Conservation (phyloP, 2,329 filamentous ascomycete genomes). For the Aspergillus unguis region DNA sequence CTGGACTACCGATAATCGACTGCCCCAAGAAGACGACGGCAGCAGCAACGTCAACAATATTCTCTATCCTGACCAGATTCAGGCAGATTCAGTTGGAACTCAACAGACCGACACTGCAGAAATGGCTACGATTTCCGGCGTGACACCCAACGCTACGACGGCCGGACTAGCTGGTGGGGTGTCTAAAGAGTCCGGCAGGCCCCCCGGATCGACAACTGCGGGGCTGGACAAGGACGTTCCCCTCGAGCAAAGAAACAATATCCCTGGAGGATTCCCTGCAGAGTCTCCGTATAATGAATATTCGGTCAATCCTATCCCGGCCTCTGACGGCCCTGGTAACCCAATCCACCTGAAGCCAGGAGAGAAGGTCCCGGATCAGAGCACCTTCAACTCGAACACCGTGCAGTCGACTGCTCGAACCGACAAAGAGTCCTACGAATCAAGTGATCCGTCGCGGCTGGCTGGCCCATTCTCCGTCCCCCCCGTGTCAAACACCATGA, state of each 20-base stretch:
- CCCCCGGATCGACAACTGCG: constrained; percentile 67
- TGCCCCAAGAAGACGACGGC: constrained; percentile 77
- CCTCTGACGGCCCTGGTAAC: constrained; percentile 63
- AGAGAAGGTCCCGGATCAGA: constrained; percentile 70
- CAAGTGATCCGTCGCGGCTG: constrained; percentile 48
- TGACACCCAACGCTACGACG: constrained; percentile 68
- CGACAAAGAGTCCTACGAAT: constrained; percentile 80
- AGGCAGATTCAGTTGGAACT: constrained; percentile 15
- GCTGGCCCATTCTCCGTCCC: constrained; percentile 50
- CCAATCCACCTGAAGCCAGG: constrained; percentile 76
- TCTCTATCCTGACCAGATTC: constrained; percentile 70
- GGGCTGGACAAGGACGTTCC: constrained; percentile 65
- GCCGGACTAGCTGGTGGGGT: constrained; percentile 48
- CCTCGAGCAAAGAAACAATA: constrained; percentile 50
- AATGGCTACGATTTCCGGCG: constrained; percentile 52
- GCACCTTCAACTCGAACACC: constrained; percentile 64
- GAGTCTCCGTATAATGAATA: constrained; percentile 49
- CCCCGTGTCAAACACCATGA: constrained; percentile 60
- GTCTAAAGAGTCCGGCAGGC: constrained; percentile 33
- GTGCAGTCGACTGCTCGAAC: constrained; percentile 63
- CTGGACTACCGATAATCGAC: constrained; percentile 80
- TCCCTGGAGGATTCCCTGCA: constrained; percentile 48
- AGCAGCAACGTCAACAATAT: constrained; percentile 92
- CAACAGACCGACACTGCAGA: constrained; percentile 23
- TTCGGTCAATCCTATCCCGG: constrained; percentile 57